Base-by-base conservation (phyloP, 768 basidiomycete species). In the Termitomyces heimii region DNA sequence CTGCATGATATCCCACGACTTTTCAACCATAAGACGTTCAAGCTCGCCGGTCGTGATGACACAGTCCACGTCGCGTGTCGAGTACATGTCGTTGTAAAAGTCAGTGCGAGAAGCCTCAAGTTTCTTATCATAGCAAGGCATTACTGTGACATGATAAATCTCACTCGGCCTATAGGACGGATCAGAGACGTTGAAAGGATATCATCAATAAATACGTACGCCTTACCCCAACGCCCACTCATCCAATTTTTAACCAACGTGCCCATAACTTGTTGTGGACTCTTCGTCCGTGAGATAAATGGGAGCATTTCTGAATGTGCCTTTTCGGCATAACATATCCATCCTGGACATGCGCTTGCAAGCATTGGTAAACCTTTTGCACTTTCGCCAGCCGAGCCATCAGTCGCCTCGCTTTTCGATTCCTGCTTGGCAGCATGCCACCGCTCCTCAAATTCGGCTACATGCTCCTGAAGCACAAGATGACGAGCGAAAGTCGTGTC, bases 51-150 rank as follows among this genome's bases (percentile, higher is more conserved):
- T 98, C 13, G 97, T 98, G 60, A 98, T 83, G 26, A 99, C 97
- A 68, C 95, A 97, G 71, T 98, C 97, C 45, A 98, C 92, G 63
- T 98, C 96, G 54, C 95, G 79, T 10, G 93, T 94, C 39, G 86
- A 78, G 70, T 92, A 88, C 1, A 82, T 63, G 8, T 88, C 86
- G 60, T 86, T 85, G 67, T 92, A 93, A 67, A 98, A 99, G 67
- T 99, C 95, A 47, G 86, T 82, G 28, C 97, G 82, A 9, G 95
- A 98, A 0, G 97, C 97, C 72, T 99, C 97, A 16, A 99, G 84
- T 68, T 99, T 99, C 75, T 98, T 98, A 80, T 99, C 97, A 72
- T 98, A 98, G 71, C 97, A 99, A 0, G 97, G 96, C 95, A 98
- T 98, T 51, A 98, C 94, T 0, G 93, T 82, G 53, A 98, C 94